Percentiles rank a stretch among this genome's conserved stretches.
phyloP scores from a whole-genome alignment of 441 rosid species.

The Pelargonium citronellum region DNA sequence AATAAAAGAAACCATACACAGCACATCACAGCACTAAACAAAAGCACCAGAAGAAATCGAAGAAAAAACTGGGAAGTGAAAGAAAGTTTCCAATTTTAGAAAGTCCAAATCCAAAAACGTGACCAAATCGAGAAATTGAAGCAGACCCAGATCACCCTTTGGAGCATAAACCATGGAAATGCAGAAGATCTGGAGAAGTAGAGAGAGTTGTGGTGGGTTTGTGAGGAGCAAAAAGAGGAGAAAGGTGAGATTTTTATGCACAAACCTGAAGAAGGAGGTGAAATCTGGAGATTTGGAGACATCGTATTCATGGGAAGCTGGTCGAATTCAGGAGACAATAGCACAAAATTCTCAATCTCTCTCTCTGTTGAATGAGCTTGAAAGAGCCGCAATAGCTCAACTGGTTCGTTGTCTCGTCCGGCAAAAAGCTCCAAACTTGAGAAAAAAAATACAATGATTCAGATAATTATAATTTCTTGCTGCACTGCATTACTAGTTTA shows the following conservation, averaged over 20 bases:
- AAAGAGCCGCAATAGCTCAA: constrained; percentile 7
- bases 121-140: neutral
- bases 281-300: constrained; percentile 26
- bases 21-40: neutral
- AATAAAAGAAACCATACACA: constrained; percentile 21
- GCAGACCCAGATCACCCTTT: constrained; percentile 27
- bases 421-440: constrained; percentile 7
- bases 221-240: constrained; percentile 7
- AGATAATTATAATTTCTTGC: neutral
- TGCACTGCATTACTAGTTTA: too few relatives aligned
- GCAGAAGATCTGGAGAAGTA: constrained; percentile 39
- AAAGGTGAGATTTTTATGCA: too few relatives aligned
- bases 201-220: constrained; percentile 9
- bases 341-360: neutral
- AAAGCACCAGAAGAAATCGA: neutral
- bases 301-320: constrained; percentile 15
- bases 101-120: constrained; percentile 1
- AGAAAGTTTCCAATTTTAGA: neutral
- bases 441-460: neutral
- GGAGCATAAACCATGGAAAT: constrained; percentile 22
- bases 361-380: neutral
- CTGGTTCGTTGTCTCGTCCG: constrained; percentile 11
- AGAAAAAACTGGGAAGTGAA: neutral
- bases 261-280: too few relatives aligned
- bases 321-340: neutral